These are phyloP conservation scores for Tremellales sp. DNA, from an alignment of 1,284 basidiomycete genomes.

Conservation along the genomic window DNA sequence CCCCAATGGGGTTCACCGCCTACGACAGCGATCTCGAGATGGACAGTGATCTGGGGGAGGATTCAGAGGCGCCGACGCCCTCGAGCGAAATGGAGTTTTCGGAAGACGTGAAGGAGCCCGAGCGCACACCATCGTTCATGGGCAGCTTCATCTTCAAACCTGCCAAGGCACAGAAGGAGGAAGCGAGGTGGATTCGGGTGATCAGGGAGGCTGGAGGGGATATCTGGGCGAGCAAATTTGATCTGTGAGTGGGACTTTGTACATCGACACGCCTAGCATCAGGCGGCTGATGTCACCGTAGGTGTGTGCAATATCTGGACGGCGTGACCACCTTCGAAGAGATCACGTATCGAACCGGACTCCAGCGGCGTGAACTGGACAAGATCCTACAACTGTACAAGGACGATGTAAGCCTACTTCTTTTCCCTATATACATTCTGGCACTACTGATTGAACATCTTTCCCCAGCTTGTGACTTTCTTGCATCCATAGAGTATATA, in stretches of 20 bases:
- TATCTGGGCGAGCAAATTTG: slow-evolving; percentile 40
- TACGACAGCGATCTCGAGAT: slow-evolving; percentile 38
- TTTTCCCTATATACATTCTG: not conserved
- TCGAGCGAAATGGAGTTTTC: slow-evolving; percentile 23
- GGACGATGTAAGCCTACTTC: slow-evolving; percentile 36
- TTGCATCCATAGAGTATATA: slow-evolving; percentile 30
- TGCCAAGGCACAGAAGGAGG: slow-evolving; percentile 42
- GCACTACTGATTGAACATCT: slow-evolving; percentile 2
- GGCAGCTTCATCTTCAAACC: slow-evolving; percentile 40
- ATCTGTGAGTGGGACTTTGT: slow-evolving; percentile 29
- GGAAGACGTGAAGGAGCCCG: slow-evolving; percentile 26
- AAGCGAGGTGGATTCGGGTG: slow-evolving; percentile 42
- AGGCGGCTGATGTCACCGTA: slow-evolving; percentile 9
- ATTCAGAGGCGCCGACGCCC: slow-evolving; percentile 10
- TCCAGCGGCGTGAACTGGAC: slow-evolving; percentile 40
- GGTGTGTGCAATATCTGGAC: slow-evolving; percentile 47
- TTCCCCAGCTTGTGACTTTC: slow-evolving; percentile 34
- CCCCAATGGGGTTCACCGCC: slow-evolving; percentile 8
- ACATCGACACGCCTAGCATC: not conserved
- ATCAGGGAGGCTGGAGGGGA: slow-evolving; percentile 37
- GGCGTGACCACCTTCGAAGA: slow-evolving; percentile 46
- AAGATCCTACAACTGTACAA: slow-evolving; percentile 34
- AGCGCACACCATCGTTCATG: slow-evolving; percentile 29
- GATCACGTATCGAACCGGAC: slow-evolving; percentile 44
- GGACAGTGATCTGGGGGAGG: slow-evolving; percentile 35